Conservation (phyloP, 2,329 filamentous ascomycete species). For the Neonectria faginata region DNA sequence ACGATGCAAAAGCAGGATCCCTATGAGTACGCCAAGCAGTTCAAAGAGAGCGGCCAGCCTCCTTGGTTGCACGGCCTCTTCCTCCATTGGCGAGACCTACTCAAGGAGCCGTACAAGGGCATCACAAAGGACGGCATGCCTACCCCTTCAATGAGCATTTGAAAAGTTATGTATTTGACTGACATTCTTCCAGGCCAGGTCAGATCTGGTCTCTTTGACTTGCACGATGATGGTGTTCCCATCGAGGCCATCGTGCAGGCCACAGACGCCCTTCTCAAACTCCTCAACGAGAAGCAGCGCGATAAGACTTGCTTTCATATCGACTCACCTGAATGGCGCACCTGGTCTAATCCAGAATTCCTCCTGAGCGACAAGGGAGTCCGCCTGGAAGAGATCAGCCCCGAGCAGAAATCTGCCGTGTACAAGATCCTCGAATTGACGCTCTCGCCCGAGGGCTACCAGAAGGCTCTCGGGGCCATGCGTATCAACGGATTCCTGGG, state of each 20-base stretch:
- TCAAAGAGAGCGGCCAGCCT: slow-evolving; percentile 68
- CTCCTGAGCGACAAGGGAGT: slow-evolving; percentile 76
- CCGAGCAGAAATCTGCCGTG: slow-evolving; percentile 59
- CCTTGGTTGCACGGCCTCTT: slow-evolving; percentile 76
- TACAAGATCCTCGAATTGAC: slow-evolving; percentile 67
- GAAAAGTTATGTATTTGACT: slow-evolving; percentile 15
- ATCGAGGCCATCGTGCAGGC: slow-evolving; percentile 68
- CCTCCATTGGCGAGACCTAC: slow-evolving; percentile 67
- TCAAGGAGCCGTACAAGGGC: slow-evolving; percentile 76
- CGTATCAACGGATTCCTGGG: slow-evolving; percentile 81
- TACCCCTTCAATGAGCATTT: background rate
- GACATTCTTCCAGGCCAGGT: slow-evolving; percentile 57
- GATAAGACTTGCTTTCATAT: slow-evolving; percentile 68
- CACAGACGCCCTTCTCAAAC: slow-evolving; percentile 58
- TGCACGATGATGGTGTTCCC: slow-evolving; percentile 73
- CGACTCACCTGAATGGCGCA: slow-evolving; percentile 78
- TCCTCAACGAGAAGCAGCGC: slow-evolving; percentile 62
- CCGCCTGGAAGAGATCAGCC: slow-evolving; percentile 71
- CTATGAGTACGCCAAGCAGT: slow-evolving; percentile 70
- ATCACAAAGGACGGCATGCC: slow-evolving; percentile 73
- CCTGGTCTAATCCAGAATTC: slow-evolving; percentile 79
- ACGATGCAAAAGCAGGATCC: slow-evolving; percentile 72
- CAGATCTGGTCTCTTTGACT: slow-evolving; percentile 63
- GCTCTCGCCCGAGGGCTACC: slow-evolving; percentile 77
- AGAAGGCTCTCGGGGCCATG: slow-evolving; percentile 77